A percentile compares a stretch with the other conserved stretches of the same genome.
Evolutionary conservation across 176 grass and related monocot species (phyloP).

Genomic region (Carex littledalei): DNA sequence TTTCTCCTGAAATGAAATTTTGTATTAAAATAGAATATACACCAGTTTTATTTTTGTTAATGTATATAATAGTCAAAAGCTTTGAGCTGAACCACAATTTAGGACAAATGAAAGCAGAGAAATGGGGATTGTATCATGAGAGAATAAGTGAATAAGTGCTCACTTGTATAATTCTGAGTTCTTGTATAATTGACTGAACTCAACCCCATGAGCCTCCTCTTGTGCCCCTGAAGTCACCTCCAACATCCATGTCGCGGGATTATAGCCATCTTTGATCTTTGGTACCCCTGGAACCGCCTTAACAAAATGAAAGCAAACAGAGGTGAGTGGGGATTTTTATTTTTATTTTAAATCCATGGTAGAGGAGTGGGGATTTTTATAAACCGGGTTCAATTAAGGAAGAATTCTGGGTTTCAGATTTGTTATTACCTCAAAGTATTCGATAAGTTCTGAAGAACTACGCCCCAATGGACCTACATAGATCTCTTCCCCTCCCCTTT

Average conservation of each 20-base stretch:
- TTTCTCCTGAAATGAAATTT: slow-evolving; percentile 47
- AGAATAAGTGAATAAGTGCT: slow-evolving; percentile 28
- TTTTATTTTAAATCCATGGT: too few relatives aligned
- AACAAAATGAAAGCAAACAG: background rate
- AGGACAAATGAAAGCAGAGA: background rate
- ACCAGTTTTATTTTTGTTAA: background rate
- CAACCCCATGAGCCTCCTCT: slow-evolving; percentile 50
- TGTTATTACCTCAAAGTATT: slow-evolving; percentile 75
- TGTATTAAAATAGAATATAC: background rate
- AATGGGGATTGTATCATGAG: background rate
- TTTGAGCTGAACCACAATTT: background rate
- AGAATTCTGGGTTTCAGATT: background rate
- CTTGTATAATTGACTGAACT: slow-evolving; percentile 68
- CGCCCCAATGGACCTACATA: slow-evolving; percentile 14
- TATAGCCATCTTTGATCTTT: slow-evolving; percentile 89
- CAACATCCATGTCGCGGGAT: slow-evolving; percentile 95
- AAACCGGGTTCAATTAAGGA: background rate
- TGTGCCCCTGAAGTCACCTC: slow-evolving; percentile 58
- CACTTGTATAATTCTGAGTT: slow-evolving; percentile 76
- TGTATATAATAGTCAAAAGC: background rate
- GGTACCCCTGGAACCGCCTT: slow-evolving; percentile 51
- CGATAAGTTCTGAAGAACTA: slow-evolving; percentile 53
- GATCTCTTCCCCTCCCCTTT: background rate
- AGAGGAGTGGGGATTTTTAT: background rate
- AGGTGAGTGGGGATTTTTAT: background rate